phyloP scores from a whole-genome alignment of 768 basidiomycete species.

The Inosperma sp. region DNA sequence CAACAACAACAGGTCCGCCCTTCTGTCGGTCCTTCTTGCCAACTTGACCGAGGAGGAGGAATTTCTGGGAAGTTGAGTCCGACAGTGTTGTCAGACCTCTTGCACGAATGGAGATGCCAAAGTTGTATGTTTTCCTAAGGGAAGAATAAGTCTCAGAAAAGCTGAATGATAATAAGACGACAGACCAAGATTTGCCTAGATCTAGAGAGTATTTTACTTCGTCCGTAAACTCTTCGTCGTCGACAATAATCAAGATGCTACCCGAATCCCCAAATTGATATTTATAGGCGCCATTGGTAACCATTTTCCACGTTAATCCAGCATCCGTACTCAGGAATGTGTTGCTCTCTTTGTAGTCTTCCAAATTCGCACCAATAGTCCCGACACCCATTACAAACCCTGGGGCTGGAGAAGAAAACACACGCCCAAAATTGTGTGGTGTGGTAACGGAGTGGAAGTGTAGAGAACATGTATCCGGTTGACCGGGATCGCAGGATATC shows the following conservation, averaged over 20 bases:
- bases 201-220: constrained; percentile 75
- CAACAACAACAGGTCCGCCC: constrained; percentile 61
- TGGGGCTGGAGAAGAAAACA: constrained; percentile 93
- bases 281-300: constrained; percentile 71
- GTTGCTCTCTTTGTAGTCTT: constrained; percentile 79
- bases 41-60: constrained; percentile 80
- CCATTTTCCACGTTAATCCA: constrained; percentile 82
- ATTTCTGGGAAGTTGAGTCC: constrained; percentile 96
- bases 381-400: constrained; percentile 98
- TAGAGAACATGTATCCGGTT: constrained; percentile 65
- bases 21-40: constrained; percentile 51
- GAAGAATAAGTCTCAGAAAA: neutral
- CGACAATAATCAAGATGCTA: constrained; percentile 72
- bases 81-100: constrained; percentile 82
- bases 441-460: constrained; percentile 91
- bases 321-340: constrained; percentile 92
- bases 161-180: constrained; percentile 5
- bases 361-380: constrained; percentile 64
- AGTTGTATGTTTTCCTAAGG: constrained; percentile 61
- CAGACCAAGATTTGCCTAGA: constrained; percentile 79
- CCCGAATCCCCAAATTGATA: constrained; percentile 95
- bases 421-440: constrained; percentile 89
- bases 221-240: constrained; percentile 78
- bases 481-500: constrained; percentile 57
- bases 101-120: constrained; percentile 69